Percentiles rank a stretch among this genome's conserved stretches.
Conservation (phyloP, 352 stramenopile genomes). For the Globisporangium alternatum region DNA sequence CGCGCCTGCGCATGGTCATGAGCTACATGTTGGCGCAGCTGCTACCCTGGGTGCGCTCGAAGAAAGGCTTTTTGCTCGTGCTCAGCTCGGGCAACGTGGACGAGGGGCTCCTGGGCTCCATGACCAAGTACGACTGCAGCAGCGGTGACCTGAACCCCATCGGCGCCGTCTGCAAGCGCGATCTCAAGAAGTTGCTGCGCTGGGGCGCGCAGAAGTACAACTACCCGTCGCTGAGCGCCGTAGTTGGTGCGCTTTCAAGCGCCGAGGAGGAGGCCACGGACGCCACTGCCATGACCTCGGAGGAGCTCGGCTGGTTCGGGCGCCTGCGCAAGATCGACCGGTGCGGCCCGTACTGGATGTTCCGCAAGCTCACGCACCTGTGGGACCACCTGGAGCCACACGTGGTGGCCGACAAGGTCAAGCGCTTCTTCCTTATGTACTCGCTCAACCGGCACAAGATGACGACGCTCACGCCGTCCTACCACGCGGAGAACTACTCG, state of each 20-base stretch:
- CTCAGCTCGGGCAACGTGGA: conserved; percentile 98
- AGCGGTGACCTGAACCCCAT: conserved; percentile 99
- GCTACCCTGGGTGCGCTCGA: conserved; percentile 96
- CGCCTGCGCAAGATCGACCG: conserved; percentile 94
- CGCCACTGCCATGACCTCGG: conserved; percentile 98
- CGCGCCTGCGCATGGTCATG: conserved; percentile 97
- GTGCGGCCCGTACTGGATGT: conserved; percentile 95
- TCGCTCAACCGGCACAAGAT: conserved; percentile 98
- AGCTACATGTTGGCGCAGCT: conserved; percentile 97
- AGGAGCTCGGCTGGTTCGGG: conserved; percentile 96
- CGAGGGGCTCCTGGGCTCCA: conserved; percentile 97
- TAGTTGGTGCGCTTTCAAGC: conserved; percentile 94
- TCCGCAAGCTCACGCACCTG: conserved; percentile 77
- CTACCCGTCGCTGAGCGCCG: conserved; percentile 89
- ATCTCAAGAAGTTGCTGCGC: conserved; percentile 96
- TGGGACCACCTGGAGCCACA: conserved; percentile 89
- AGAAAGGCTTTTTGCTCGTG: conserved; percentile 96
- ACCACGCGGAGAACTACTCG: conserved; percentile 98
- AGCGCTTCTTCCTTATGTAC: conserved; percentile 99
- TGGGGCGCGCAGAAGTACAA: conserved; percentile 91
- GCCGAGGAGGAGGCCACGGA: conserved; percentile 91
- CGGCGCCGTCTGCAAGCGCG: conserved; percentile 93
- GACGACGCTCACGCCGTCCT: conserved; percentile 97
- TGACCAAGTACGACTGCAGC: conserved; percentile 99
- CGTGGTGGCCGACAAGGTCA: conserved; percentile 86